phyloP scores from a whole-genome alignment of 306 rosid species.

The Bauhinia variegata region DNA sequence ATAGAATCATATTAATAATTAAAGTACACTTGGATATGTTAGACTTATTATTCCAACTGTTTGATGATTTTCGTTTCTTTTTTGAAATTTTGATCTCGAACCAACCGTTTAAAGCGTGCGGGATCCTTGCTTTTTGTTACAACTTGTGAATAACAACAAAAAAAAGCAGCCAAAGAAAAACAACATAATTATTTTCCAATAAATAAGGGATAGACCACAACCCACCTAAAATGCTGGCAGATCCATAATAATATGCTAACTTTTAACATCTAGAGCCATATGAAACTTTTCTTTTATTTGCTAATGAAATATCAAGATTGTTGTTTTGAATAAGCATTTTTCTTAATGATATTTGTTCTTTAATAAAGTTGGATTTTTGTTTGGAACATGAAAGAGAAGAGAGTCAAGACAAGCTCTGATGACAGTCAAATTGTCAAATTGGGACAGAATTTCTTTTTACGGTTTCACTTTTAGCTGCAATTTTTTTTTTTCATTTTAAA shows the following conservation, averaged over 20 bases:
- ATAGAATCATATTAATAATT: too few species aligned
- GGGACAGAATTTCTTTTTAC: constrained; percentile 45
- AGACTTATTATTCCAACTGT: neutral
- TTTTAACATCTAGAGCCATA: too few species aligned
- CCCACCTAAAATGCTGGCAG: too few species aligned
- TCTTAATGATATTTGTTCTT: too few species aligned
- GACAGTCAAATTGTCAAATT: constrained; percentile 40
- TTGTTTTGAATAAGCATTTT: too few species aligned
- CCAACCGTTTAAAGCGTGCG: neutral
- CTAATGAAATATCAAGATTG: too few species aligned
- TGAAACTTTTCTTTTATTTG: too few species aligned
- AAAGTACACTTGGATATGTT: too few species aligned
- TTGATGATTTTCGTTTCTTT: too few species aligned
- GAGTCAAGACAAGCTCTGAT: neutral
- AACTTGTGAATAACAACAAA: neutral
- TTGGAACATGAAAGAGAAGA: neutral
- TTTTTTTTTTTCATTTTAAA: neutral
- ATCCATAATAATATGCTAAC: neutral
- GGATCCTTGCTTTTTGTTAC: neutral
- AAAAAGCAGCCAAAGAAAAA: neutral
- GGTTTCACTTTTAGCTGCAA: constrained; percentile 17
- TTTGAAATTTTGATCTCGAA: neutral
- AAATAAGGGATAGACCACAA: too few species aligned
- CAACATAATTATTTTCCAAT: too few species aligned
- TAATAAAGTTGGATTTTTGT: too few species aligned